Percentiles rank a stretch among this genome's conserved stretches.
These are phyloP conservation scores for Rhodomyrtus psidioides DNA, from an alignment of 441 rosid genomes.

Conservation along the genomic window DNA sequence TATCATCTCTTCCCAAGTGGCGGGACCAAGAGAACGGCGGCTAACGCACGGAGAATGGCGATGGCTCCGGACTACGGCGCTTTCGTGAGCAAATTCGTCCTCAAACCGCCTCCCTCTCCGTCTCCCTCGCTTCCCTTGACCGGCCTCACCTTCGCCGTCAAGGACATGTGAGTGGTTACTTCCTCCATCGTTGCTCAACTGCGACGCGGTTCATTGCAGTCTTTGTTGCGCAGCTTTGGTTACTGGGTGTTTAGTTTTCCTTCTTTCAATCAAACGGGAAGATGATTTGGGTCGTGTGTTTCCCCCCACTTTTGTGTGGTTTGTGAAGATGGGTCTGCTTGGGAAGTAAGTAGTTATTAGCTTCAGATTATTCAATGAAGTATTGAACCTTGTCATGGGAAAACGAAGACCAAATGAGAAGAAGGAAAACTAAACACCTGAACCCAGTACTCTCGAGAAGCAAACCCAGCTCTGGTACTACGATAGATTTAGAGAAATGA, in stretches of 20 bases:
- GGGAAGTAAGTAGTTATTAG: neutral
- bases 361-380: neutral
- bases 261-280: neutral
- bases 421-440: no score
- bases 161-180: conserved; percentile 61
- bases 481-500: no score
- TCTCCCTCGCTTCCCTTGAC: conserved; percentile 41
- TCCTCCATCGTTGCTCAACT: neutral
- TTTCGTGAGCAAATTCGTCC: conserved; percentile 60
- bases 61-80: conserved; percentile 52
- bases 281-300: neutral
- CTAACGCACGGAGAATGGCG: neutral
- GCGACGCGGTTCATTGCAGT: neutral
- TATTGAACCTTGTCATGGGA: neutral
- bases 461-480: no score
- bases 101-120: conserved; percentile 41
- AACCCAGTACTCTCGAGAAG: no score
- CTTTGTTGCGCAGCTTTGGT: neutral
- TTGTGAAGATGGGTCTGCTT: neutral
- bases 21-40: neutral
- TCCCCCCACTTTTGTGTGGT: neutral
- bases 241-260: neutral
- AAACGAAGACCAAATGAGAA: neutral
- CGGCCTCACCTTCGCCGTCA: conserved; percentile 78
- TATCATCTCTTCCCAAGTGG: neutral